These are phyloP conservation scores for Debaryomyces udenii DNA, from an alignment of 1,139 yeast genomes.

Conservation along the genomic window DNA sequence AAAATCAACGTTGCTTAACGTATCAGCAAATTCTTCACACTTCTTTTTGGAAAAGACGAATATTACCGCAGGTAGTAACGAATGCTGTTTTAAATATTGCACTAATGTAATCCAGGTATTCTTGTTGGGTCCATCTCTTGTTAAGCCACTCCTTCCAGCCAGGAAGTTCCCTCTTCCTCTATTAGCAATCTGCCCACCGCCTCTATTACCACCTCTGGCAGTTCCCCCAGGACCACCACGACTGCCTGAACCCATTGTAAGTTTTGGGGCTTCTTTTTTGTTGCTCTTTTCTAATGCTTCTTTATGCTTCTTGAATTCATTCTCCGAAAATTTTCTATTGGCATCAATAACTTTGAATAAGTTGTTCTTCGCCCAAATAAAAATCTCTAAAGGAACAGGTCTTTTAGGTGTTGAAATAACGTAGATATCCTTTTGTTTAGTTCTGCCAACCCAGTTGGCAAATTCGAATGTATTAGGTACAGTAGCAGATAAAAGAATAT, in stretches of 20 bases:
- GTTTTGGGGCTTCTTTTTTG: slow-evolving; percentile 41
- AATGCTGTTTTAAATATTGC: slow-evolving; percentile 66
- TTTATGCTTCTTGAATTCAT: slow-evolving; percentile 64
- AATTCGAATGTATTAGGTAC: slow-evolving; percentile 97
- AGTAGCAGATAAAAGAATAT: slow-evolving; percentile 88
- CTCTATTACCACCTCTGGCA: slow-evolving; percentile 46
- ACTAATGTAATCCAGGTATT: slow-evolving; percentile 78
- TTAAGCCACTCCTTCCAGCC: slow-evolving; percentile 39
- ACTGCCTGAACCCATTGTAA: slow-evolving; percentile 44
- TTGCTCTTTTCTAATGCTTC: slow-evolving; percentile 48
- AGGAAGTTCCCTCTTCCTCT: slow-evolving; percentile 27
- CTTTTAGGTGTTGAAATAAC: slow-evolving; percentile 95
- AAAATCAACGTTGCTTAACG: slow-evolving; percentile 73
- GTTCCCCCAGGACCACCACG: slow-evolving; percentile 51
- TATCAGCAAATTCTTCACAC: slow-evolving; percentile 90
- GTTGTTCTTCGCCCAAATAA: slow-evolving; percentile 71
- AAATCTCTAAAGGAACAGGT: slow-evolving; percentile 92
- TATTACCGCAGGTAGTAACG: slow-evolving; percentile 83
- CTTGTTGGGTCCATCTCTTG: slow-evolving; percentile 73
- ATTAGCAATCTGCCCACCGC: slow-evolving; percentile 25
- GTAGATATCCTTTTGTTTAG: slow-evolving; percentile 92
- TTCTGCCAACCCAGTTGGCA: slow-evolving; percentile 98
- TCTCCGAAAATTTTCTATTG: slow-evolving; percentile 65
- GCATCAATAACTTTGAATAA: slow-evolving; percentile 75
- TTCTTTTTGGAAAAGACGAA: slow-evolving; percentile 93